Evolutionary conservation across 2,329 filamentous ascomycete species (phyloP), one percentile per base, ranked within the genome.

Genomic region (Cladophialophora yegresii): DNA sequence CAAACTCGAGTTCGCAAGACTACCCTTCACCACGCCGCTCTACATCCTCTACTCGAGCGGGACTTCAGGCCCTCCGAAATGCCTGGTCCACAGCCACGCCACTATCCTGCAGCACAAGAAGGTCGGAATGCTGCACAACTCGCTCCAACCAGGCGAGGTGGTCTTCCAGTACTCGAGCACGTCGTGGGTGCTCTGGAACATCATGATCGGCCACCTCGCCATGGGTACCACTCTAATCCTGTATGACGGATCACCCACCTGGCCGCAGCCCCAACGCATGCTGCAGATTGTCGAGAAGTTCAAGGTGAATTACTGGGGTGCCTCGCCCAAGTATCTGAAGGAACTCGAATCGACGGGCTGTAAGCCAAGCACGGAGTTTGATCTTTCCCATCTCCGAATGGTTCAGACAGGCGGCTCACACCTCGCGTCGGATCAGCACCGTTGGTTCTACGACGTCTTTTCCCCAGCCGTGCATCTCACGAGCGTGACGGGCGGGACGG

Each of bases 231-330:
- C 85, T 4, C 78, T 84, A 0, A 76, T 95, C 0, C 79, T 93
- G 12, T 96, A 95, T 73, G 91, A 96, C 73, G 91, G 91, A 2
- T 91, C 87, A 6, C 91, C 91, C 0, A 91, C 95, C 75, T 78
- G 86, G 51, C 91, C 91, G 0, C 85, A 64, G 78, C 91, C 13
- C 77, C 87, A 22, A 83, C 80, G 40, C 9, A 49, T 54, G 36
- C 56, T 63, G 4, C 26, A 49, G 16, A 50, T 20, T 79, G 87
- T 67, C 84, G 89, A 72, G 78, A 77, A 58, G 88, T 89, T 1
- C 92, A 90, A 0, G 84, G 87, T 56, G n/a, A 66, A 61, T 28
- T 54, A 55, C 69, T 79, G 93, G 6, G 91, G 91, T 1, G 87
- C 87, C 5, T 91, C 89, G 56, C 91, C 91, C 0, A 82, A 90